These are phyloP conservation scores for Rubia peregrina DNA, from an alignment of 305 asterid species.

Conservation along the genomic window DNA sequence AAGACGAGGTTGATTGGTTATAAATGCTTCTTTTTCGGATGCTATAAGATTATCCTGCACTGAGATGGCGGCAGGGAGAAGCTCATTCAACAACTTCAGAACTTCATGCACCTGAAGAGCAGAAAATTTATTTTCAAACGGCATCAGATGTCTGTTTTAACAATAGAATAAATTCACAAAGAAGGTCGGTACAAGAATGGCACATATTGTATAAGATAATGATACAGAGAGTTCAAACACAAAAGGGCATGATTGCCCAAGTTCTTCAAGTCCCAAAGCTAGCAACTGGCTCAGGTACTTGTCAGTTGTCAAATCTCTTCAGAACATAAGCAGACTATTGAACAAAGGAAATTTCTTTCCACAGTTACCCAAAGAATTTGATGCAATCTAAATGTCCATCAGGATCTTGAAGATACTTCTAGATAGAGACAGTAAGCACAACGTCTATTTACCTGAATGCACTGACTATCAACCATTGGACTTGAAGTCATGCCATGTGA, in stretches of 20 bases:
- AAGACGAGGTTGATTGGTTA: conserved; percentile 62
- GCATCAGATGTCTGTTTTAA: not conserved
- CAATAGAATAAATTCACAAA: not conserved
- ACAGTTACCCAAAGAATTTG: no score
- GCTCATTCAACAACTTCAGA: conserved; percentile 74
- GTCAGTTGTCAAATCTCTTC: not conserved
- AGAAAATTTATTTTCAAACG: not conserved
- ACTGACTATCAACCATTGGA: conserved; percentile 53
- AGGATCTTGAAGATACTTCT: not conserved
- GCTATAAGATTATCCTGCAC: conserved; percentile 42
- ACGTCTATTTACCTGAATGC: conserved; percentile 49
- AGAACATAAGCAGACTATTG: not conserved
- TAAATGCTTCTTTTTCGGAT: conserved; percentile 60
- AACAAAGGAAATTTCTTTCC: not conserved
- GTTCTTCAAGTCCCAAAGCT: conserved; percentile 1
- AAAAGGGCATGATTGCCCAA: not conserved
- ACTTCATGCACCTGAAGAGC: conserved; percentile 61
- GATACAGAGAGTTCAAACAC: not conserved
- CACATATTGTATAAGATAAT: not conserved
- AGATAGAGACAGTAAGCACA: not conserved
- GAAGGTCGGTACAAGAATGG: not conserved
- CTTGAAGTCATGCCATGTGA: conserved; percentile 62
- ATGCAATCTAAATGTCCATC: not conserved
- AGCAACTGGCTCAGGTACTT: not conserved
- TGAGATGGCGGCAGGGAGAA: conserved; percentile 54